These are phyloP conservation scores for Chlamydomonas sp. DNA, from an alignment of 139 green algal species.

Conservation along the genomic window DNA sequence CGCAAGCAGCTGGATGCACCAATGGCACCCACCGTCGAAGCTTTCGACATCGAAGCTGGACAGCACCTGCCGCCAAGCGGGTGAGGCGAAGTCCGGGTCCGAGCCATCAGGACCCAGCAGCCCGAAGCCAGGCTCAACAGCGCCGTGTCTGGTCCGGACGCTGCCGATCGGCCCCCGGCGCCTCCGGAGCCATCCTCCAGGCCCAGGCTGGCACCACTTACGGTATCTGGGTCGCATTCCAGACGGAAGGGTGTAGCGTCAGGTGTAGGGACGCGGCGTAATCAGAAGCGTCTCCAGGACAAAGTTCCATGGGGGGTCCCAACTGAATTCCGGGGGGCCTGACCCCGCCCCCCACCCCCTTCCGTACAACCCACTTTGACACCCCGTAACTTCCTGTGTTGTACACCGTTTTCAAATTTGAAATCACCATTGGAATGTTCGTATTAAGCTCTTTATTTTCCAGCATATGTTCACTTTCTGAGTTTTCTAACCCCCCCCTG, in stretches of 20 bases:
- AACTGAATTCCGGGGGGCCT: no score
- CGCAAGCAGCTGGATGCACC: background rate
- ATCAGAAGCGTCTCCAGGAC: no score
- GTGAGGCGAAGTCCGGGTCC: constrained; percentile 19
- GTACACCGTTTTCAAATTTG: no score
- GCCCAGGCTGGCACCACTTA: constrained; percentile 1
- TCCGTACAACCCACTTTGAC: no score
- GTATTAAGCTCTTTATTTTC: no score
- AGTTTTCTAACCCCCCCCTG: no score
- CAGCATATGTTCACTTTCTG: no score
- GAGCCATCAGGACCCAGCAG: background rate
- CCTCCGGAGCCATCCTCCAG: background rate
- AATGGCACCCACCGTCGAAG: background rate
- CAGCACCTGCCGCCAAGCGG: constrained; percentile 20
- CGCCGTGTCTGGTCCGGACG: background rate
- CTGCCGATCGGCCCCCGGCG: background rate
- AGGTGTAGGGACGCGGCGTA: no score
- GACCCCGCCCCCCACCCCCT: no score
- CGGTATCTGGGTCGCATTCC: background rate
- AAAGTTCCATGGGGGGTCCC: no score
- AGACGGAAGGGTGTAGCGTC: background rate
- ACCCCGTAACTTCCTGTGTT: no score
- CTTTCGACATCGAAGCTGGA: constrained; percentile 21
- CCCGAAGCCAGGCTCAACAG: background rate
- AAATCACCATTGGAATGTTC: no score